Conservation (phyloP, 495 filamentous ascomycete genomes). For the Penicillium silybi region DNA sequence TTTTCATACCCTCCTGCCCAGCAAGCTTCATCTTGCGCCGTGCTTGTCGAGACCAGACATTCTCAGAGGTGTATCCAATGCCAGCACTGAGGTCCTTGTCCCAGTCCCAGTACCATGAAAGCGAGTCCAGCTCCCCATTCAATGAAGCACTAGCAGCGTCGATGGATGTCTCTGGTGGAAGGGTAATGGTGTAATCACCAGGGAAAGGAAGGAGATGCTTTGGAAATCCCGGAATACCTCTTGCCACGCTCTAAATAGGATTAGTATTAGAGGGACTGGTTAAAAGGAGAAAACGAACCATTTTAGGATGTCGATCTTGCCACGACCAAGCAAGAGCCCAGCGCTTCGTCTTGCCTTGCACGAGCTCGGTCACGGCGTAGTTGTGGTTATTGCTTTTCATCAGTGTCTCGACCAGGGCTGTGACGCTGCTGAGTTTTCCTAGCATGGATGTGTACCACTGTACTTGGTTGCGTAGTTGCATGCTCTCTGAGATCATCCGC, state of each 20-base stretch:
- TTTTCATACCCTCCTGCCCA: constrained; percentile 21
- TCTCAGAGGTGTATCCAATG: constrained; percentile 52
- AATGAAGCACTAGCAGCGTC: constrained; percentile 29
- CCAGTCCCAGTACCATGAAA: constrained; percentile 54
- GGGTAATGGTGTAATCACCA: constrained; percentile 50
- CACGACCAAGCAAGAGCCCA: constrained; percentile 93
- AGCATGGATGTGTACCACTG: constrained; percentile 93
- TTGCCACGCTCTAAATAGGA: constrained; percentile 43
- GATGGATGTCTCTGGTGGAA: constrained; percentile 22
- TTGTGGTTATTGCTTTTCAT: constrained; percentile 60
- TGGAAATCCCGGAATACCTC: constrained; percentile 52
- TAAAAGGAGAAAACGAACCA: constrained; percentile 34
- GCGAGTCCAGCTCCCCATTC: constrained; percentile 34
- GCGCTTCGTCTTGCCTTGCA: constrained; percentile 74
- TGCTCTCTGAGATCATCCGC: constrained; percentile 71
- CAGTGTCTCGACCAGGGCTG: constrained; percentile 57
- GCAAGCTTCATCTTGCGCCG: constrained; percentile 47
- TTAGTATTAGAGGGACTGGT: neutral
- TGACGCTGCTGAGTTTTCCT: constrained; percentile 73
- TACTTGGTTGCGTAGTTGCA: constrained; percentile 53
- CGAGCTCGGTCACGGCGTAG: constrained; percentile 77
- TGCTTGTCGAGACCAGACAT: constrained; percentile 72
- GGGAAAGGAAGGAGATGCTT: constrained; percentile 60
- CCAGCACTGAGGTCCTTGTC: constrained; percentile 38
- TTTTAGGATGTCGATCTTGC: constrained; percentile 58